These are phyloP conservation scores for Auxenochlorella pyrenoidosa DNA, from an alignment of 139 green algal genomes.

Conservation along the genomic window DNA sequence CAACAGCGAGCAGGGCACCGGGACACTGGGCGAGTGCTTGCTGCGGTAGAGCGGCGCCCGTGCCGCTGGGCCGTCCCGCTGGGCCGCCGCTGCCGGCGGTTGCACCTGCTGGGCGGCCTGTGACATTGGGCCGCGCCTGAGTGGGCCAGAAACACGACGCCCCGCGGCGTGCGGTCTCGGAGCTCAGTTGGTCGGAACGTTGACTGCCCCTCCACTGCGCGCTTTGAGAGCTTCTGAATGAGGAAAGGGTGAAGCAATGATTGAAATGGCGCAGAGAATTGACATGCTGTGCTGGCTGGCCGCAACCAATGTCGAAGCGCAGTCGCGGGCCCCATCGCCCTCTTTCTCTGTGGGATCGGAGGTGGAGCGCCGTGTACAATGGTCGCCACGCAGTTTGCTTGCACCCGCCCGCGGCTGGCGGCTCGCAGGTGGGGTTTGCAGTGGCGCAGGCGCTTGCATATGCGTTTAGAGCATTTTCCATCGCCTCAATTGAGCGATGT, in stretches of 20 bases:
- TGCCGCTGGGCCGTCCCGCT: neutral
- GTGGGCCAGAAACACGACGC: too few relatives aligned
- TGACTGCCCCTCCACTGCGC: neutral
- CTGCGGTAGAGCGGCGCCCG: neutral
- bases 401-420: neutral
- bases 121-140: neutral
- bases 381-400: conserved; percentile 21
- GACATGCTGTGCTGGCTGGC: too few relatives aligned
- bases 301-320: too few relatives aligned
- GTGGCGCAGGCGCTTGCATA: neutral
- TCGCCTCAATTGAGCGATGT: neutral
- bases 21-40: neutral
- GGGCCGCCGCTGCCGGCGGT: neutral
- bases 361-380: neutral
- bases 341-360: neutral
- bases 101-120: neutral
- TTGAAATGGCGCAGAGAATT: neutral
- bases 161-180: too few relatives aligned
- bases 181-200: neutral
- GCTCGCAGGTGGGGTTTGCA: neutral
- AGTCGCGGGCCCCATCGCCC: neutral
- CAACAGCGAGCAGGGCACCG: conserved; percentile 46
- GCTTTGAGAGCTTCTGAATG: too few relatives aligned
- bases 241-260: neutral
- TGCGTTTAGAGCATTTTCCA: neutral